phyloP scores from a whole-genome alignment of 441 rosid genomes.

The Eruca vesicaria region DNA sequence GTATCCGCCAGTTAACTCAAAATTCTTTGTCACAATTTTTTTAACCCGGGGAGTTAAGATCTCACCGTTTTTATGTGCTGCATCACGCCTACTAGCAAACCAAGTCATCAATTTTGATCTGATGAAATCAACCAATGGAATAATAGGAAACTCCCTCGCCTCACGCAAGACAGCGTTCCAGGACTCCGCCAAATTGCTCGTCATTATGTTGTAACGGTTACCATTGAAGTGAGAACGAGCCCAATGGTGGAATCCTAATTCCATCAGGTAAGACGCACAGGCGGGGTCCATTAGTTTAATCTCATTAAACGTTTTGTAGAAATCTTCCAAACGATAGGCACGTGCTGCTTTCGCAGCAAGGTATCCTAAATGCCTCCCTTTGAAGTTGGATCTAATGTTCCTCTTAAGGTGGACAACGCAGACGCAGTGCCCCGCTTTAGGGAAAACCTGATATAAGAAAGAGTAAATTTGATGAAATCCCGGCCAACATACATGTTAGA shows the following conservation, averaged over 20 bases:
- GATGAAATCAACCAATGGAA: neutral
- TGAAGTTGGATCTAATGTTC: neutral
- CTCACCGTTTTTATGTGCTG: neutral
- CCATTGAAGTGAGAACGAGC: neutral
- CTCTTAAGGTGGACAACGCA: neutral
- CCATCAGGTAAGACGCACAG: neutral
- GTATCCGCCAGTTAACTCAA: neutral
- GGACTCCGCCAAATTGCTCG: neutral
- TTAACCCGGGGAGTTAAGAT: neutral
- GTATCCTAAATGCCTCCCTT: neutral
- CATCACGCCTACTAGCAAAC: neutral
- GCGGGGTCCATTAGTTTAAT: neutral
- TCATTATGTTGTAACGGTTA: neutral
- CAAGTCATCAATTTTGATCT: neutral
- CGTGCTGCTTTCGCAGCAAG: neutral
- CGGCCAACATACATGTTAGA: too few species aligned
- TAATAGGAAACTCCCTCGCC: neutral
- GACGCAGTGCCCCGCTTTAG: neutral
- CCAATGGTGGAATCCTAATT: neutral
- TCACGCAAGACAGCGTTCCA: neutral
- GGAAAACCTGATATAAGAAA: neutral
- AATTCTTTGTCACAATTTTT: neutral
- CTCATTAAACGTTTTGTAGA: neutral
- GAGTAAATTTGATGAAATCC: too few species aligned
- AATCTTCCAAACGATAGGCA: neutral